phyloP scores from a whole-genome alignment of 208 protist species.

The Trypanosoma lewisi region DNA sequence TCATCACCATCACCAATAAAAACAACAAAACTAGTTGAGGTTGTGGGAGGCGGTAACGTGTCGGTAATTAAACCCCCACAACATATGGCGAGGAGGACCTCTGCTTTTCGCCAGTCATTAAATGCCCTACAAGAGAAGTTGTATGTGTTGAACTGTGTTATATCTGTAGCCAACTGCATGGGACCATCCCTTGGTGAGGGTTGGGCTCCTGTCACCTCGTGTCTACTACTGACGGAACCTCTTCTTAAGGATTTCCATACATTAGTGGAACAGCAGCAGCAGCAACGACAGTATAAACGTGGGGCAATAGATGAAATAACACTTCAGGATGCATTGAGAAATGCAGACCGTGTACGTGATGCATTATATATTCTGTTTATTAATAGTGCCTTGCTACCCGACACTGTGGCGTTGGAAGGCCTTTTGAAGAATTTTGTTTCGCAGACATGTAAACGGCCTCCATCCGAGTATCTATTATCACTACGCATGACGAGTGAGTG shows the following conservation, averaged over 20 bases:
- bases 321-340: constrained; percentile 24
- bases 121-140: constrained; percentile 45
- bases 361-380: constrained; percentile 55
- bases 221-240: constrained; percentile 43
- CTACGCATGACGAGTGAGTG: constrained; percentile 32
- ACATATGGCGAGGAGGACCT: neutral
- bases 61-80: neutral
- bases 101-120: constrained; percentile 2
- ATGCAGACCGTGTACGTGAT: constrained; percentile 55
- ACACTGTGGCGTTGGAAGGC: constrained; percentile 21
- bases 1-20: neutral
- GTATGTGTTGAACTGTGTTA: constrained; percentile 51
- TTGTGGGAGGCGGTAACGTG: neutral
- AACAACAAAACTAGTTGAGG: neutral
- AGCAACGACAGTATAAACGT: constrained; percentile 14
- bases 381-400: constrained; percentile 34
- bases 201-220: constrained; percentile 46
- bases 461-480: constrained; percentile 18
- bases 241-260: constrained; percentile 35
- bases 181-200: constrained; percentile 41
- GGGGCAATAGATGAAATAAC: constrained; percentile 32
- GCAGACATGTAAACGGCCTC: neutral
- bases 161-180: constrained; percentile 51
- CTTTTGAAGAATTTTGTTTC: constrained; percentile 44
- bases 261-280: constrained; percentile 36